These are phyloP conservation scores for Hyphopichia fennica DNA, from an alignment of 1,139 yeast species.

Conservation along the genomic window DNA sequence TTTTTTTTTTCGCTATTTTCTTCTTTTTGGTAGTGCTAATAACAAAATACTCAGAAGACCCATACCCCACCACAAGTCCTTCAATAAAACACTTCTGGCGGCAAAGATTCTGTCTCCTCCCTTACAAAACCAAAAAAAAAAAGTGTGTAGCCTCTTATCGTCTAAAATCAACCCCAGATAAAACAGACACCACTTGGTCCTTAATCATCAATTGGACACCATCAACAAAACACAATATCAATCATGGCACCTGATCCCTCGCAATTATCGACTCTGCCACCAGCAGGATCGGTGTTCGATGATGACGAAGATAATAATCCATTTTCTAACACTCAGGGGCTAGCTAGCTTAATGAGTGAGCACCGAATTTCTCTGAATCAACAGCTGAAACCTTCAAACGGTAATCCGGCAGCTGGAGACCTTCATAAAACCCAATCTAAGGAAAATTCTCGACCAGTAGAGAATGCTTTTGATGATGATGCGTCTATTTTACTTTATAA, in stretches of 20 bases:
- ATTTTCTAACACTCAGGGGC: conserved; percentile 38
- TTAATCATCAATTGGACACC: background rate
- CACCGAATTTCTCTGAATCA: conserved; percentile 5
- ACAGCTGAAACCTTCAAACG: conserved; percentile 1
- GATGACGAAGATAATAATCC: conserved; percentile 56
- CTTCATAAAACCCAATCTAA: background rate
- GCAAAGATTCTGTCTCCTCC: background rate
- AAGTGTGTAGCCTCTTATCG: background rate
- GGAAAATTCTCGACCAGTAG: background rate
- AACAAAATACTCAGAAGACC: background rate
- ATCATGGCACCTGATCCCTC: background rate
- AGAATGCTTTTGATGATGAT: conserved; percentile 16
- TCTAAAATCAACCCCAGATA: background rate
- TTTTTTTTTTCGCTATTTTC: background rate
- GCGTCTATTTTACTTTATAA: conserved; percentile 29
- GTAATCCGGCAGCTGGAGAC: too few species aligned
- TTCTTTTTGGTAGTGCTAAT: background rate
- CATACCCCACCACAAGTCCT: background rate
- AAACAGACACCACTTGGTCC: background rate
- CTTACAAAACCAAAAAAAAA: background rate
- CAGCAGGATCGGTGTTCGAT: conserved; percentile 1
- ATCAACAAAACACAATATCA: background rate
- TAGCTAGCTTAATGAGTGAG: conserved; percentile 26
- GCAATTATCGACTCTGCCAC: background rate
- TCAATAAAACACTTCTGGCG: background rate